phyloP scores from a whole-genome alignment of 257 asterid genomes.

The Nicotiana tabacum region DNA sequence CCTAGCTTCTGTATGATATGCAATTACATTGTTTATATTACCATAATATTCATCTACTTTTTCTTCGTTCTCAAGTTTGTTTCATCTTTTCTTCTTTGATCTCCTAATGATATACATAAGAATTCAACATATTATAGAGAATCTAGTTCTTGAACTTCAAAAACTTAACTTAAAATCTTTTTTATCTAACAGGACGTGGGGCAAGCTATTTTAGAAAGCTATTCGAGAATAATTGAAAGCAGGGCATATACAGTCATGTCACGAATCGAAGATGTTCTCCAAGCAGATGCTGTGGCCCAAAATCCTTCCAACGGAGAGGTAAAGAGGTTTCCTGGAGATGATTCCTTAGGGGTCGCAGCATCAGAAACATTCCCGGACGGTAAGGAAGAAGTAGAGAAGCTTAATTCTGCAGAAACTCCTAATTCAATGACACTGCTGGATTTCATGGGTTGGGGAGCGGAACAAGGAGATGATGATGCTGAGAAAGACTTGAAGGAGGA shows the following conservation, averaged over 20 bases:
- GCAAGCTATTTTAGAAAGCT: conserved; percentile 86
- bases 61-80: not conserved
- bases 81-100: not conserved
- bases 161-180: not conserved
- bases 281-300: conserved; percentile 51
- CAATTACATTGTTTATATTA: not conserved
- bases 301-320: conserved; percentile 33
- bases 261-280: conserved; percentile 72
- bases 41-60: not conserved
- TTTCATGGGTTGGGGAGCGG: conserved; percentile 45
- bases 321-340: conserved; percentile 31
- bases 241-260: conserved; percentile 74
- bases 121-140: not conserved
- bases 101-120: not conserved
- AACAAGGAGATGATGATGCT: conserved; percentile 27
- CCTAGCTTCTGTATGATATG: not conserved
- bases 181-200: conserved; percentile 65
- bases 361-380: conserved; percentile 15
- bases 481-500: conserved; percentile 28
- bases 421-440: conserved; percentile 42
- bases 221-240: conserved; percentile 79
- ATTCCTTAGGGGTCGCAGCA: not conserved
- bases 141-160: not conserved
- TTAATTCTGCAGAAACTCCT: conserved; percentile 28
- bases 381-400: conserved; percentile 36